Base-by-base conservation (phyloP, 2,329 filamentous ascomycete genomes). In the Fusarium neocosmosporiellum region DNA sequence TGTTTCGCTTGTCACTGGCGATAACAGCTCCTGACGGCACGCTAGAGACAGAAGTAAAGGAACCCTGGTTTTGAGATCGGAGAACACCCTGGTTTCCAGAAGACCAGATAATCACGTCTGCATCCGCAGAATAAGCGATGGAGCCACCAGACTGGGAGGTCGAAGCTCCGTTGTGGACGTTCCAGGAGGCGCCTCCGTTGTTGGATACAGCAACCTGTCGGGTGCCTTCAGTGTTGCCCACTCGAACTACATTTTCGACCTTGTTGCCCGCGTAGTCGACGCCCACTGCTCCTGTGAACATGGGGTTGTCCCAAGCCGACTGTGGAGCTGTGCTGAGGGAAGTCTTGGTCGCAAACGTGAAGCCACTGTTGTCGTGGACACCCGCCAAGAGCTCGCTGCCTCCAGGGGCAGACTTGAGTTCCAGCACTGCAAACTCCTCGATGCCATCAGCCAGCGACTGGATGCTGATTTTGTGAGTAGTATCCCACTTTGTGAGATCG, bases 401-500 rank as follows among this genome's bases (percentile, higher is more conserved):
- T 0, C 84, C 84, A 0, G 86, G 85, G 0, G 83, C 84, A 0
- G 86, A 87, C 18, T 85, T 83, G 14, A 90, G 78, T 4, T 82
- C 85, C 9, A 85, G 83, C 0, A 89, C 82, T 3, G 87, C 82
- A 53, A 85, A 86, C 72, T 89, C 88, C 64, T 89, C 87, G 31
- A 89, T 88, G 0, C 88, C 88, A 31, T 86, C 83, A 1, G 88
- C 88, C 7, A 89, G 80, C 1, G 85, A 86, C 55, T 86, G 73
- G 54, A 89, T 84, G 2, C 84, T 84, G 64, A 89, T 80, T 60
- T 87, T 88, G 67, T 83, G 82, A 3, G 73, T 77, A 1, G 83
- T 83, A 63, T 89, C 88, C 88, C 88, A 89, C 16, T 86, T 86
- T 1, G 85, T 86, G n/a, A 89, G 79, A 66, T 89, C 87, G 59